Evolutionary conservation across 2,329 filamentous ascomycete species (phyloP), one percentile per base, ranked within the genome.

Genomic region (Aspergillus luchuensis): DNA sequence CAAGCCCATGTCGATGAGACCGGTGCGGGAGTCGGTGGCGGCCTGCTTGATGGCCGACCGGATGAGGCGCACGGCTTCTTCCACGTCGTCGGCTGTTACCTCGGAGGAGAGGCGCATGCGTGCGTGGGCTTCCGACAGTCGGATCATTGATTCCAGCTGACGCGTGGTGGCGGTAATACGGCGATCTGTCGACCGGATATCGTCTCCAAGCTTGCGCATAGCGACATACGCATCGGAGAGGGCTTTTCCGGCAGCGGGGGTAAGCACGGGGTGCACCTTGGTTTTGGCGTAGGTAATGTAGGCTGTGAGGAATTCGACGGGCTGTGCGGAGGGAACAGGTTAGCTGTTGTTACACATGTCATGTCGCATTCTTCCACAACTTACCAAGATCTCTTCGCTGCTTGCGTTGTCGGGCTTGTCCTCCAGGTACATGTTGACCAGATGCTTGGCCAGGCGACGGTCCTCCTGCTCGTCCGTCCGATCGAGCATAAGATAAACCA

Each of bases 81-180:
- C 81, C 5, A 99, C 96, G 71, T 99, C 96, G 52, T 85, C 85
- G 28, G 85, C 86, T 0, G 91, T 92, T 45, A 99, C 95, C 13
- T 83, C 85, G 2, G 82, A 75, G 0, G 90, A 87, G 5, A 99
- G 85, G 4, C 95, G 90, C 96, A 99, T 99, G 78, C 97, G 97
- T 53, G 95, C 96, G 77, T 99, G 96, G 0, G 93, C 95, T 81
- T 99, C 95, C 1, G 93, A 82, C 3, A 99, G 89, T 63, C 95
- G 94, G 73, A 99, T 98, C 96, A 99, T 99, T 49, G 90, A 95
- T 79, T 99, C 96, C 5, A 99, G 84, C 78, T 99, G 95, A 73
- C 95, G 87, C 0, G 96, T 99, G 3, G 95, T 99, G 43, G 95
- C 95, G 0, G 95, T 99, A 79, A 99, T 99, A 67, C 95, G 91